Evolutionary conservation across 257 asterid genomes (phyloP).

Genomic region (Euphrasia confusa): DNA sequence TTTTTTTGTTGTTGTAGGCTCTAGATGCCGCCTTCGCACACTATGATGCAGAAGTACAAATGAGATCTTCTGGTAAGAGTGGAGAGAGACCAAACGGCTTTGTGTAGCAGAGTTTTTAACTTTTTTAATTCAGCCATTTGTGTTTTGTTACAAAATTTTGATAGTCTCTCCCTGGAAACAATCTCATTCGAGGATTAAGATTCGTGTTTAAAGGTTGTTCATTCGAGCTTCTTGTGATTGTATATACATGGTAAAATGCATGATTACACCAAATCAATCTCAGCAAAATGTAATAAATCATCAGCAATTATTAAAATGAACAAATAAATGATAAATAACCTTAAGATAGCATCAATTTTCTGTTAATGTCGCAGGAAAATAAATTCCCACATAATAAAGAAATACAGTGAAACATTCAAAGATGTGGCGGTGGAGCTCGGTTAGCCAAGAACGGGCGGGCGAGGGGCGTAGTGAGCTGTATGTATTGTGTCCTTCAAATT

Average conservation of each 20-base stretch:
- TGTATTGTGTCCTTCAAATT: constrained; percentile 47
- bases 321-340: too few relatives aligned
- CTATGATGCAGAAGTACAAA: constrained; percentile 79
- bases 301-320: too few relatives aligned
- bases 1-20: constrained; percentile 48
- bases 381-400: background rate
- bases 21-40: constrained; percentile 91
- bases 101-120: constrained; percentile 25
- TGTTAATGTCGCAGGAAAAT: background rate
- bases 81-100: constrained; percentile 64
- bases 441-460: constrained; percentile 43
- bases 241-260: too few relatives aligned
- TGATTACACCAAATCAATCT: too few relatives aligned
- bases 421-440: constrained; percentile 40
- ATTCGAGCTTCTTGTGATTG: too few relatives aligned
- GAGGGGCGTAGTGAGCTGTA: constrained; percentile 3
- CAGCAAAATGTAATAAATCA: too few relatives aligned
- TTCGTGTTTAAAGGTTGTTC: too few relatives aligned
- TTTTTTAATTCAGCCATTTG: background rate
- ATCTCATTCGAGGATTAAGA: background rate
- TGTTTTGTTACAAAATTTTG: constrained; percentile 29
- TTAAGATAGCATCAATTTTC: too few relatives aligned
- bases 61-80: constrained; percentile 37
- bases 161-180: background rate
- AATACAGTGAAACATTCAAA: background rate